Evolutionary conservation across 1,284 basidiomycete genomes (phyloP).

Genomic region (Phellopilus nigrolimitatus): DNA sequence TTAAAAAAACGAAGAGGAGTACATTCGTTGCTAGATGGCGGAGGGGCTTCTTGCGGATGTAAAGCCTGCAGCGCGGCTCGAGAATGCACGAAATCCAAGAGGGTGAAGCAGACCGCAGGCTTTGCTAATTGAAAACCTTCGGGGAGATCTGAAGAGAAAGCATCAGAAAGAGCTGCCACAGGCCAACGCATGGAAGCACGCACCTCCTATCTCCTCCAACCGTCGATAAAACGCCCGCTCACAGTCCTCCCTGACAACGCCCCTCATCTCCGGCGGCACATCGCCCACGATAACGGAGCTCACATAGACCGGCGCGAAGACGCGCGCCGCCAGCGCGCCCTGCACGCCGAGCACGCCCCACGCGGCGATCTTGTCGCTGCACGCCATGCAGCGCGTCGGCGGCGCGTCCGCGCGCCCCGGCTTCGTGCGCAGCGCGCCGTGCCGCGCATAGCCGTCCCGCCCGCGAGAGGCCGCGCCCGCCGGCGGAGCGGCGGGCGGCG

Average conservation of each 20-base stretch:
- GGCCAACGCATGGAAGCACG: too few species aligned
- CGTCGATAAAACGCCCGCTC: conserved; percentile 55
- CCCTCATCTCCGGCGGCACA: conserved; percentile 31
- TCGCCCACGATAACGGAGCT: conserved; percentile 66
- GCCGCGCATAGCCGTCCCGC: conserved; percentile 68
- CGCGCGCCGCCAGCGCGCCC: conserved; percentile 61
- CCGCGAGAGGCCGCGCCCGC: conserved; percentile 56
- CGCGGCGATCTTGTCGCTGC: conserved; percentile 85
- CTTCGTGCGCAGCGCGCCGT: conserved; percentile 82
- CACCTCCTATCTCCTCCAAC: conserved; percentile 36
- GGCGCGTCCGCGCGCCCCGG: conserved; percentile 85
- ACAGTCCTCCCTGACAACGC: conserved; percentile 49
- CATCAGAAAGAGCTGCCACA: conserved; percentile 5
- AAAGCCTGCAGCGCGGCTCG: conserved; percentile 35
- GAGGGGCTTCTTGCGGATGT: conserved; percentile 28
- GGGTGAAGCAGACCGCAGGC: conserved; percentile 55
- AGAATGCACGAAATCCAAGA: conserved; percentile 54
- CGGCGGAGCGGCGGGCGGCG: conserved; percentile 33
- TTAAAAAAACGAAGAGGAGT: conserved; percentile 23
- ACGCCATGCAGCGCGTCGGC: conserved; percentile 78
- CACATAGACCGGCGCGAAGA: conserved; percentile 65
- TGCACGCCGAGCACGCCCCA: conserved; percentile 85
- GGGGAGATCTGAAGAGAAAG: conserved; percentile 31
- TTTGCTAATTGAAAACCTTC: conserved; percentile 41
- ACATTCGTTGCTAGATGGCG: conserved; percentile 64